Percentiles rank a stretch among this genome's conserved stretches.
phyloP scores from a whole-genome alignment of 148 eudicot genomes.

The Amaranthus palmeri region DNA sequence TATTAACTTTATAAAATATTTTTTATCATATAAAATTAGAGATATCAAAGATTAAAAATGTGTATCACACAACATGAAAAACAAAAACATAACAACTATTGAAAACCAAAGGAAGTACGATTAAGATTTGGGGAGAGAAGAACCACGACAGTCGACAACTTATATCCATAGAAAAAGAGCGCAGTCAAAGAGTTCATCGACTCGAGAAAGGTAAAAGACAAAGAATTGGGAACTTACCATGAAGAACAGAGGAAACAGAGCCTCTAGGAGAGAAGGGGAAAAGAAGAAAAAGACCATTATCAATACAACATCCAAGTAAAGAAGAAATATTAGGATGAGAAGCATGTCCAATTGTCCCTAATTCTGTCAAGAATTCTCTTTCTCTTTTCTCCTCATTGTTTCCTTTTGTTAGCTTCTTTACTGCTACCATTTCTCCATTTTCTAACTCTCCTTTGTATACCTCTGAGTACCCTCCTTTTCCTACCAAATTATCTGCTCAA shows the following conservation, averaged over 20 bases:
- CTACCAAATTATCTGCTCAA: slow-evolving; percentile 72
- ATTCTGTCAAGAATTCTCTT: slow-evolving; percentile 79
- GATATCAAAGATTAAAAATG: too few species aligned
- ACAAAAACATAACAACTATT: too few species aligned
- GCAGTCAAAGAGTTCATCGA: too few species aligned
- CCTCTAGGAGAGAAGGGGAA: slow-evolving; percentile 77
- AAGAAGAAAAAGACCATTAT: slow-evolving; percentile 65
- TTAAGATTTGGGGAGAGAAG: too few species aligned
- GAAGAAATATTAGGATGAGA: slow-evolving; percentile 74
- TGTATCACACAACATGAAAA: too few species aligned
- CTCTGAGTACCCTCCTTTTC: slow-evolving; percentile 89
- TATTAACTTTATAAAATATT: too few species aligned
- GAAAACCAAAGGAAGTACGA: too few species aligned
- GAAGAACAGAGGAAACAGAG: slow-evolving; percentile 82
- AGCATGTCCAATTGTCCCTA: slow-evolving; percentile 86
- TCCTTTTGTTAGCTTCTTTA: slow-evolving; percentile 56
- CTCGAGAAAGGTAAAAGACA: neutral
- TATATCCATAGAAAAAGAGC: too few species aligned
- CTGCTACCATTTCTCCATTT: slow-evolving; percentile 68
- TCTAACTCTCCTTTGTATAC: slow-evolving; percentile 61
- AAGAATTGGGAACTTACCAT: slow-evolving; percentile 36
- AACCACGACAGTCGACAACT: too few species aligned
- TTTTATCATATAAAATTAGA: too few species aligned
- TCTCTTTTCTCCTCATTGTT: slow-evolving; percentile 68
- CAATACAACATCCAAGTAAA: slow-evolving; percentile 76